phyloP scores from a whole-genome alignment of 164 flowering plant genomes.

The Litsea cubeba region DNA sequence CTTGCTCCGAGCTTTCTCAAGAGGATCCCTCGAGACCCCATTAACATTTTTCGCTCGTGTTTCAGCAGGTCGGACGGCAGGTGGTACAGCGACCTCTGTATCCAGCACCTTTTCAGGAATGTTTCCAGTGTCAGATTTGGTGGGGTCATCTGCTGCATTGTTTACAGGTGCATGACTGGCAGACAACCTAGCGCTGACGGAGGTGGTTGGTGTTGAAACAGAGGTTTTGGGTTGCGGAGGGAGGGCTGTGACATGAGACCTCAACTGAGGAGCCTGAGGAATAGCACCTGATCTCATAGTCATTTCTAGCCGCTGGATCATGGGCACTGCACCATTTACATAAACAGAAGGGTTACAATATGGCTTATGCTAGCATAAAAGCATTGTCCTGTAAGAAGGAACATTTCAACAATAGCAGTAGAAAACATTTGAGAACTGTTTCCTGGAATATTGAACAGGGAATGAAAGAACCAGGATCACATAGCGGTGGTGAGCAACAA shows the following conservation, averaged over 20 bases:
- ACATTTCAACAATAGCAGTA: not conserved
- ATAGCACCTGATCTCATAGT: slow-evolving; percentile 74
- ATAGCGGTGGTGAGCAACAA: not conserved
- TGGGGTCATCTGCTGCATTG: not conserved
- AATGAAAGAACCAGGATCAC: not conserved
- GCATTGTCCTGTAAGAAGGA: not conserved
- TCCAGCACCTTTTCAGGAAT: slow-evolving; percentile 1
- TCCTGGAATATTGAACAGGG: not conserved
- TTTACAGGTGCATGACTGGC: not conserved
- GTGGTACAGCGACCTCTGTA: slow-evolving; percentile 6
- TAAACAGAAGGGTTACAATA: not conserved
- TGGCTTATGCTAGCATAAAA: not conserved
- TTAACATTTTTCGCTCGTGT: slow-evolving; percentile 7
- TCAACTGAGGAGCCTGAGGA: slow-evolving; percentile 88
- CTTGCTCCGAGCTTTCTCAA: slow-evolving; percentile 67
- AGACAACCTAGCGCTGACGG: not conserved
- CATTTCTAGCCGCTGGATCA: slow-evolving; percentile 83
- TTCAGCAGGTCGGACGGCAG: slow-evolving; percentile 23
- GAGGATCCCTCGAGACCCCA: slow-evolving; percentile 43
- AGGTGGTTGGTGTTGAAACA: not conserved
- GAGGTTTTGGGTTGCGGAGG: slow-evolving; percentile 11
- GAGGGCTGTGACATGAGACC: slow-evolving; percentile 20
- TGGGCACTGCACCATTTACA: slow-evolving; percentile 62
- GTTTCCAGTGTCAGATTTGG: not conserved
- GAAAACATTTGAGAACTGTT: not conserved